Evolutionary conservation across 169 alveolate genomes (phyloP), one percentile per base, ranked within the genome.

Genomic region (Plasmodium sp.): DNA sequence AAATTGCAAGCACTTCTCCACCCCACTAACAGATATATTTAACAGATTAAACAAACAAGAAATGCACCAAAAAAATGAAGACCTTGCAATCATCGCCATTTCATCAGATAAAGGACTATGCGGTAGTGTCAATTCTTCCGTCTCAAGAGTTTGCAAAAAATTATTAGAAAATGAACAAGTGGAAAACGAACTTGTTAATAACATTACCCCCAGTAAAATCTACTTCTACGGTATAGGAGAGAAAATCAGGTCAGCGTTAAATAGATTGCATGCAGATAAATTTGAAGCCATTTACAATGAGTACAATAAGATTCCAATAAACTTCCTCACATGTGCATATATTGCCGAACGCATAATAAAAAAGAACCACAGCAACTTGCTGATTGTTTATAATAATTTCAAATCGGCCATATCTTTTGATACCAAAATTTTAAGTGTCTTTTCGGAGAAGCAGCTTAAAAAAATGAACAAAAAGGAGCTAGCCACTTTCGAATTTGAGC

Each of bases 81-180:
- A 85, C 31, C 45, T 85, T 73, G 94, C 71, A 34, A 73, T 74
- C 5, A 48, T 51, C 14, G 85, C 71, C 75, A 41, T 58, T 10
- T 45, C 85, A 18, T 92, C 96, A 96, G 98, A 97, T 79, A 97
- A 97, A 96, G 98, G 98, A 39, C 93, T 97, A 34, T 97, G 98
- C 84, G 98, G 98, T 22, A 98, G 98, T 36, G 97, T 97, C 48
- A 97, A 97, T 93, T 93, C 97, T 43, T 96, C 98, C 34, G 96
- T 96, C 7, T 93, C 97, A 41, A 91, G 93, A 84, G 93, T 83
- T 45, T 92, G 95, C 36, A 92, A 96, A 33, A 62, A 67, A 27
- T 31, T 92, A 34, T 83, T 96, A 67, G 84, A 82, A 56, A 58
- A 41, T 79, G 86, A 83, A 43, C 75, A 79, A 27, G 81, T 92